These are phyloP conservation scores for Fraxinus excelsior DNA, from an alignment of 257 asterid genomes.

Conservation along the genomic window DNA sequence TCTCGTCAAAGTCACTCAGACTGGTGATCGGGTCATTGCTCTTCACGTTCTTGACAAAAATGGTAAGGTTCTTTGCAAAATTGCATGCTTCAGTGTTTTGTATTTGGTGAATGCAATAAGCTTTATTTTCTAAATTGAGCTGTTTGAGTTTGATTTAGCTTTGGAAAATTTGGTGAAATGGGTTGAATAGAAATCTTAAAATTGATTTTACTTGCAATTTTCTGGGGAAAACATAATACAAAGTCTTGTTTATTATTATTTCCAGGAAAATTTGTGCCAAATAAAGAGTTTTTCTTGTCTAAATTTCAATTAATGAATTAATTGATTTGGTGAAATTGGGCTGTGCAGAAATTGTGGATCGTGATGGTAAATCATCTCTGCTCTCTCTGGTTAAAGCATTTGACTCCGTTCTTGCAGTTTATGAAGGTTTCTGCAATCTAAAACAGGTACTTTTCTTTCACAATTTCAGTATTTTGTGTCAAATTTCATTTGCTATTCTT, in stretches of 20 bases:
- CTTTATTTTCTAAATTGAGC: not conserved
- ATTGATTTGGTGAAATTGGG: slow-evolving; percentile 27
- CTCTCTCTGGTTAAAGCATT: slow-evolving; percentile 83
- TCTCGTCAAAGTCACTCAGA: slow-evolving; percentile 81
- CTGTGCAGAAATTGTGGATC: slow-evolving; percentile 83
- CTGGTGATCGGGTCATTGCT: slow-evolving; percentile 92
- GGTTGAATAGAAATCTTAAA: not conserved
- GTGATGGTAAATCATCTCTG: slow-evolving; percentile 83
- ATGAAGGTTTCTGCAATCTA: slow-evolving; percentile 93
- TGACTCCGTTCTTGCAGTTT: slow-evolving; percentile 90
- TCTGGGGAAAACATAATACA: not conserved
- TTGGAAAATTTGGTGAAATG: slow-evolving; percentile 9
- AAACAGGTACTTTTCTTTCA: slow-evolving; percentile 59
- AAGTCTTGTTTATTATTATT: not conserved
- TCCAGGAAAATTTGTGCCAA: not conserved
- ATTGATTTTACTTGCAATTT: not conserved
- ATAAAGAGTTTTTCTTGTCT: not conserved
- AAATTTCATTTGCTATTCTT: not conserved
- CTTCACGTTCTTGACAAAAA: slow-evolving; percentile 78
- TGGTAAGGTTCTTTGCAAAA: slow-evolving; percentile 36
- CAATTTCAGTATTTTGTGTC: not conserved
- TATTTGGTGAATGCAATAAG: not conserved
- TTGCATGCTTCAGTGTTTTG: not conserved
- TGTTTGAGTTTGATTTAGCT: not conserved
- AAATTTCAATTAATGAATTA: not conserved